These are phyloP conservation scores for Moniliophthora roreri DNA, from an alignment of 1,284 basidiomycete genomes.

Conservation along the genomic window DNA sequence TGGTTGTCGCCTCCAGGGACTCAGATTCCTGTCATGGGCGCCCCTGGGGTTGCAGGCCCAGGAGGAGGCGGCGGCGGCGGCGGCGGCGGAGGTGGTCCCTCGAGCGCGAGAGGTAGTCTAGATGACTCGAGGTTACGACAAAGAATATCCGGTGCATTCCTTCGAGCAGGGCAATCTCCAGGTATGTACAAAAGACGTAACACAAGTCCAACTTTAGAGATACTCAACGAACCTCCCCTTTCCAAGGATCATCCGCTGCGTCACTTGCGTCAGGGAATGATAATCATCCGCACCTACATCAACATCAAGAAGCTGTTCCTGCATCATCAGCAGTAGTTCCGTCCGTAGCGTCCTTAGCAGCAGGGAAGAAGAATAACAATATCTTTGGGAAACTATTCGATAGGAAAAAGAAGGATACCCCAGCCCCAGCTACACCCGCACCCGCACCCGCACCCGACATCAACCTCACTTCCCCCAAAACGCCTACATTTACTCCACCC, in stretches of 20 bases:
- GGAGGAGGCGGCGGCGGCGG: neutral
- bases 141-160: neutral
- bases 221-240: slow-evolving; percentile 17
- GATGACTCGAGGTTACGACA: slow-evolving; percentile 1
- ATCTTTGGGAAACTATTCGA: slow-evolving; percentile 73
- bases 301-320: neutral
- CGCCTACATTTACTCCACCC: neutral
- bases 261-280: slow-evolving; percentile 32
- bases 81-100: neutral
- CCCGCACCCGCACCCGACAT: neutral
- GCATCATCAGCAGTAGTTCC: slow-evolving; percentile 20
- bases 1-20: slow-evolving; percentile 35
- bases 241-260: slow-evolving; percentile 39
- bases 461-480: slow-evolving; percentile 22
- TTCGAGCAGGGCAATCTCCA: neutral
- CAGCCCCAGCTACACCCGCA: slow-evolving; percentile 6
- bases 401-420: slow-evolving; percentile 41
- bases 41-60: neutral
- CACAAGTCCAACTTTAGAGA: too few relatives aligned
- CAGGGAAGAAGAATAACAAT: slow-evolving; percentile 47
- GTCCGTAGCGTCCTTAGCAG: slow-evolving; percentile 21
- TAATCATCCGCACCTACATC: neutral
- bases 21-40: neutral
- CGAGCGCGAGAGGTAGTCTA: slow-evolving; percentile 5
- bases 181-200: too few relatives aligned